Conservation (phyloP, 2,329 filamentous ascomycete species). For the Scedosporium apiospermum region DNA sequence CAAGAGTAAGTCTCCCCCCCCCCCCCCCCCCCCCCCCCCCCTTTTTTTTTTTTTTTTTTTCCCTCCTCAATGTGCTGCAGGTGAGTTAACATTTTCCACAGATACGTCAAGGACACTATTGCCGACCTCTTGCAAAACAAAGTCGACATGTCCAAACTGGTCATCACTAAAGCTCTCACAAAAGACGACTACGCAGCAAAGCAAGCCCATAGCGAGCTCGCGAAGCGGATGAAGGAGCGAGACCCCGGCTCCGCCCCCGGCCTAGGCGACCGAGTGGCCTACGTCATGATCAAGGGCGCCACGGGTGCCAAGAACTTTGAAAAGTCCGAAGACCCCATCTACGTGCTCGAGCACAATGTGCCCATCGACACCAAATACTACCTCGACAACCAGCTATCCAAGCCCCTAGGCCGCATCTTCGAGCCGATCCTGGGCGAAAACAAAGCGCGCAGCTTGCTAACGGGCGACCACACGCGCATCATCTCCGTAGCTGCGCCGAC, state of each 20-base stretch:
- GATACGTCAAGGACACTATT: constrained; percentile 94
- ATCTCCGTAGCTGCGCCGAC: constrained; percentile 88
- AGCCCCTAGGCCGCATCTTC: constrained; percentile 90
- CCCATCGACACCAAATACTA: constrained; percentile 99
- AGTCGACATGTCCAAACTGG: constrained; percentile 96
- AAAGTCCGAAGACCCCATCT: constrained; percentile 93
- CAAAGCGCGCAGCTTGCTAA: constrained; percentile 76
- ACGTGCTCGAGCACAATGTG: constrained; percentile 92
- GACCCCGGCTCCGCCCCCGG: constrained; percentile 89
- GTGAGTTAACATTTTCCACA: constrained; percentile 23
- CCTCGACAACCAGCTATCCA: constrained; percentile 94
- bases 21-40: too few species aligned
- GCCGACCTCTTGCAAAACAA: constrained; percentile 94
- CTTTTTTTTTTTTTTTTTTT: background rate
- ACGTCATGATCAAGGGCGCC: constrained; percentile 92
- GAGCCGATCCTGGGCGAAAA: constrained; percentile 94
- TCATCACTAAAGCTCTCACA: constrained; percentile 94
- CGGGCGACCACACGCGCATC: constrained; percentile 87
- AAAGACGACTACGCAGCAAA: constrained; percentile 81
- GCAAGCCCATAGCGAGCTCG: constrained; percentile 92
- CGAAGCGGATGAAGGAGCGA: constrained; percentile 92
- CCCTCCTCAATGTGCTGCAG: constrained; percentile 1
- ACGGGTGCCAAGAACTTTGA: constrained; percentile 92
- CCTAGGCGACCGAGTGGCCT: constrained; percentile 91
- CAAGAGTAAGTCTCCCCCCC: constrained; percentile 62